phyloP scores from a whole-genome alignment of 108 stramenopile genomes.

The Fragilaria crotonensis region DNA sequence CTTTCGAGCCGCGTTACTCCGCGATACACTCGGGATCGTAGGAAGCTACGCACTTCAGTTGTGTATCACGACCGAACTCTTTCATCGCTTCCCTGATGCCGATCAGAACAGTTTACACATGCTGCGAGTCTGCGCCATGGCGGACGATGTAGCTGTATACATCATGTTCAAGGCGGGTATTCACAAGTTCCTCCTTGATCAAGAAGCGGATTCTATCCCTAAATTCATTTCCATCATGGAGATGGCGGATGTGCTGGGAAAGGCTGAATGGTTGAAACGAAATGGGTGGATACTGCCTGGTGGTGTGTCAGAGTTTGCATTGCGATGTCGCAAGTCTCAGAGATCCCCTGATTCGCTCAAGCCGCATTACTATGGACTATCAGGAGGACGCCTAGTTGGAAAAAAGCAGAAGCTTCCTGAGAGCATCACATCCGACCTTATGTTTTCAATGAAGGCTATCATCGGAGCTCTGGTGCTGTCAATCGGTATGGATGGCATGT shows the following conservation, averaged over 20 bases:
- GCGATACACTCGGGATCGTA: constrained; percentile 32
- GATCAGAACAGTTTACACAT: constrained; percentile 30
- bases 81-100: constrained; percentile 25
- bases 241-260: constrained; percentile 26
- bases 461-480: constrained; percentile 44
- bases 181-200: constrained; percentile 39
- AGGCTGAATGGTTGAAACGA: constrained; percentile 17
- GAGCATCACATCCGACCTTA: constrained; percentile 28
- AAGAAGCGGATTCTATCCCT: constrained; percentile 11
- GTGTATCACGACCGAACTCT: constrained; percentile 23
- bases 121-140: constrained; percentile 10
- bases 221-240: constrained; percentile 11
- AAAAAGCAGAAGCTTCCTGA: constrained; percentile 19
- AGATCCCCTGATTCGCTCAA: neutral
- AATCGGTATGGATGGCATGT: constrained; percentile 34
- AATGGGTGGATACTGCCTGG: constrained; percentile 26
- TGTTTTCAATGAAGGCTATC: constrained; percentile 48
- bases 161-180: constrained; percentile 39
- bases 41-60: constrained; percentile 29
- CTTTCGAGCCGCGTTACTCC: constrained; percentile 15
- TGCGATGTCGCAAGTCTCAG: constrained; percentile 6
- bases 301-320: constrained; percentile 23
- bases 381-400: constrained; percentile 43
- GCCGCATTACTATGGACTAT: constrained; percentile 38
- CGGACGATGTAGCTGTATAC: constrained; percentile 45